Evolutionary conservation across 441 rosid species (phyloP).

Genomic region (Mallotus japonicus): DNA sequence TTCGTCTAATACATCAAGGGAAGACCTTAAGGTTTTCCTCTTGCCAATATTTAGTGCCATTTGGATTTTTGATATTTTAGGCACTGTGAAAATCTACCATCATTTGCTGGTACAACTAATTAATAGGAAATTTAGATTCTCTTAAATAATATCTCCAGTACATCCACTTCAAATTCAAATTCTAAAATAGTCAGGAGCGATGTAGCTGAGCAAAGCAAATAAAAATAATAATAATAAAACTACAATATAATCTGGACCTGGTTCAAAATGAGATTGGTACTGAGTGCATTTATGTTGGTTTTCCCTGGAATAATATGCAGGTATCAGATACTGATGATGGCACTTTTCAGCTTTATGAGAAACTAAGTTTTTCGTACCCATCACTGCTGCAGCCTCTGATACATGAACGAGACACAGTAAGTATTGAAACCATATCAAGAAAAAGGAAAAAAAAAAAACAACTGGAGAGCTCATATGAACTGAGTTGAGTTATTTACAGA

Average conservation of each 20-base stretch:
- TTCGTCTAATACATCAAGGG: constrained; percentile 40
- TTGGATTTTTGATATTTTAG: too few species aligned
- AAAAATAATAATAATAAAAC: too few species aligned
- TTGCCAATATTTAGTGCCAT: not conserved
- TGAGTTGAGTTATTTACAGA: too few species aligned
- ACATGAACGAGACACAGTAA: constrained; percentile 83
- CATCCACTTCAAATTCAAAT: too few species aligned
- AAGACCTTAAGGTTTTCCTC: constrained; percentile 43
- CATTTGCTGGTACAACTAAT: too few species aligned
- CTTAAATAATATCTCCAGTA: too few species aligned
- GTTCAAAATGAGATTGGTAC: not conserved
- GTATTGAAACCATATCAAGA: constrained; percentile 9
- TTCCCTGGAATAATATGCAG: constrained; percentile 29
- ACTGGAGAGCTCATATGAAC: not conserved
- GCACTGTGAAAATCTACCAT: too few species aligned
- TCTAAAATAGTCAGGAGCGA: too few species aligned
- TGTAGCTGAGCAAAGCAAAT: too few species aligned
- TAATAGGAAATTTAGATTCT: too few species aligned
- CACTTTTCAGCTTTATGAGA: constrained; percentile 58
- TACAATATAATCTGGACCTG: not conserved
- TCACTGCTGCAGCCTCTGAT: constrained; percentile 70
- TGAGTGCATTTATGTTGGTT: not conserved
- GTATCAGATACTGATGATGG: constrained; percentile 38
- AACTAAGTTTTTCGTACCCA: constrained; percentile 65
- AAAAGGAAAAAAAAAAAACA: not conserved